phyloP scores from a whole-genome alignment of 2,329 filamentous ascomycete genomes.

The Calonectria pseudoreteaudii region DNA sequence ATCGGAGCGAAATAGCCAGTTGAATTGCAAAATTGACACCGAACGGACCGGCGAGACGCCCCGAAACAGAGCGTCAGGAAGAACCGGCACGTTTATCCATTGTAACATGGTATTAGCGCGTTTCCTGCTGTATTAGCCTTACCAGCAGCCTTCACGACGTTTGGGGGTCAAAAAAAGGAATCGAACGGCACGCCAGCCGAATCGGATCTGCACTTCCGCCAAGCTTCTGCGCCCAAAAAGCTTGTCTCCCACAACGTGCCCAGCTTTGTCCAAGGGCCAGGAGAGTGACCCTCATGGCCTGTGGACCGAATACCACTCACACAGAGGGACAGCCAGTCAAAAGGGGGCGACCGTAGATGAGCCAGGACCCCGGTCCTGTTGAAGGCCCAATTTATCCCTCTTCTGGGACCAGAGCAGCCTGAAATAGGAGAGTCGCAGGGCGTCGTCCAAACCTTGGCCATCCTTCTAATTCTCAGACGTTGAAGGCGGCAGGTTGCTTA shows the following conservation, averaged over 20 bases:
- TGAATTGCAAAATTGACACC: no score
- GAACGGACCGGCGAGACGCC: background rate
- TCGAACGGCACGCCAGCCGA: constrained; percentile 20
- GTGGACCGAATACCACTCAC: constrained; percentile 5
- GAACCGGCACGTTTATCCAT: background rate
- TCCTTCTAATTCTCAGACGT: background rate
- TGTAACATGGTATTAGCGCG: background rate
- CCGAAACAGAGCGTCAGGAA: background rate
- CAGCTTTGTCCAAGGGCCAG: constrained; percentile 1
- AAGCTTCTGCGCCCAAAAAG: constrained; percentile 36
- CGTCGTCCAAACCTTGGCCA: background rate
- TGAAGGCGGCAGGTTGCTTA: background rate
- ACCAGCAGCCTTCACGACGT: background rate
- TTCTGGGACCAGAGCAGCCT: background rate
- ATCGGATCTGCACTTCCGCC: constrained; percentile 37
- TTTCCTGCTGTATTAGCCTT: background rate
- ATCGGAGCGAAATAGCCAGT: background rate
- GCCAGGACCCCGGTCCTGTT: constrained; percentile 17
- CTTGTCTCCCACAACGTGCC: constrained; percentile 30
- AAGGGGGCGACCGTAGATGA: background rate
- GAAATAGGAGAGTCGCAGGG: background rate
- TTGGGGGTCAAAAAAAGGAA: constrained; percentile 8
- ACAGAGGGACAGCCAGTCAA: background rate
- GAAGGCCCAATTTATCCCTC: constrained; percentile 15
- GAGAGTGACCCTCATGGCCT: background rate